A percentile compares a stretch with the other conserved stretches of the same genome.
Conservation (phyloP, 164 flowering plant genomes). For the Protea cynaroides region DNA sequence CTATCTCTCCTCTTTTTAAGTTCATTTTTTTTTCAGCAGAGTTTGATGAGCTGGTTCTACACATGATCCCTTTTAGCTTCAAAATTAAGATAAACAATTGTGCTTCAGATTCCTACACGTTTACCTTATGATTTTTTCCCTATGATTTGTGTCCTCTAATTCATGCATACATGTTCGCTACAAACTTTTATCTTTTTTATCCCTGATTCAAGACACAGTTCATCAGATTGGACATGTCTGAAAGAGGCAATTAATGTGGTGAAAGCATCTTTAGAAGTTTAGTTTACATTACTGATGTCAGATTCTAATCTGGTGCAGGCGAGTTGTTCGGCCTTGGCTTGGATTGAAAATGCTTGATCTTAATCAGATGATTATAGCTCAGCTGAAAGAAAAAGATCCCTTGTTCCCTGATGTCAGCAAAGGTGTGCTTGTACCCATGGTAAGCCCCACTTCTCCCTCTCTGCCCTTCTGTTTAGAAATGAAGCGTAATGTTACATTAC, state of each 20-base stretch:
- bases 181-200: not conserved
- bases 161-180: too few relatives aligned
- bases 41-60: not conserved
- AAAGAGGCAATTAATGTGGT: not conserved
- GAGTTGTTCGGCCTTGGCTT: slow-evolving; percentile 95
- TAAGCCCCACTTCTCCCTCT: slow-evolving; percentile 21
- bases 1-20: not conserved
- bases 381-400: slow-evolving; percentile 77
- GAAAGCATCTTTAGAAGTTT: not conserved
- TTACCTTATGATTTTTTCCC: too few relatives aligned
- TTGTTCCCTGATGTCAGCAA: slow-evolving; percentile 57
- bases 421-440: slow-evolving; percentile 90
- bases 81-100: too few relatives aligned
- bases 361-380: slow-evolving; percentile 68
- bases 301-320: slow-evolving; percentile 44
- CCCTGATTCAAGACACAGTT: too few relatives aligned
- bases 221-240: too few relatives aligned
- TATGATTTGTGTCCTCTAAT: too few relatives aligned
- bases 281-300: not conserved
- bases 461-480: not conserved
- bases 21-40: not conserved
- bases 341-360: slow-evolving; percentile 95
- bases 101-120: too few relatives aligned
- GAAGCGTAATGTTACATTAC: slow-evolving; percentile 1
- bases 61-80: too few relatives aligned